These are phyloP conservation scores for Nymphaea colorata DNA, from an alignment of 164 flowering plant genomes.

Conservation along the genomic window DNA sequence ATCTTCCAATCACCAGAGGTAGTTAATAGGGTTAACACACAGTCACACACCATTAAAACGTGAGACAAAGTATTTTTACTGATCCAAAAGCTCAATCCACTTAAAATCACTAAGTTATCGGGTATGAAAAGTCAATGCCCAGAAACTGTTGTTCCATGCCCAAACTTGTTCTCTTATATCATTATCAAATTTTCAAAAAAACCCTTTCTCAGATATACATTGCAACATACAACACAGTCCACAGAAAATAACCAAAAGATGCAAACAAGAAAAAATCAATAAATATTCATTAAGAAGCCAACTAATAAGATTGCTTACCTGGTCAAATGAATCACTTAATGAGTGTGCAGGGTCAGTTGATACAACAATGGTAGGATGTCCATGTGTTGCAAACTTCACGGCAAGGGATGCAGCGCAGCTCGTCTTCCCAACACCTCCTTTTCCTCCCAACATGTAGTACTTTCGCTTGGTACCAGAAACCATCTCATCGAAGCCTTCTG, in stretches of 20 bases:
- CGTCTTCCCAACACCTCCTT: constrained; percentile 97
- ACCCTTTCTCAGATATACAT: not conserved
- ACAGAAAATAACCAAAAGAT: not conserved
- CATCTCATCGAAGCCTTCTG: constrained; percentile 76
- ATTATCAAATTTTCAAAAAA: too few species aligned
- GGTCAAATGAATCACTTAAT: constrained; percentile 94
- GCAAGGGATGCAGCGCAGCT: constrained; percentile 98
- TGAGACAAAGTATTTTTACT: too few species aligned
- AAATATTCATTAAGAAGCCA: too few species aligned
- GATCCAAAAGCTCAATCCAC: too few species aligned
- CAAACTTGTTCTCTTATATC: too few species aligned
- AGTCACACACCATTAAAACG: too few species aligned
- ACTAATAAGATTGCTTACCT: constrained; percentile 23
- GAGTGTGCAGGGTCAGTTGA: constrained; percentile 99
- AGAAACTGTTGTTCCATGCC: too few species aligned
- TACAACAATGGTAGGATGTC: constrained; percentile 85
- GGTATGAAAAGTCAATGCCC: too few species aligned
- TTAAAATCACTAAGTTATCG: too few species aligned
- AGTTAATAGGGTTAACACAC: too few species aligned
- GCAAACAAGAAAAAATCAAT: not conserved
- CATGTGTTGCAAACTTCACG: constrained; percentile 77
- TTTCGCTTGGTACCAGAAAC: constrained; percentile 51
- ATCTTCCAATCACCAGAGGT: too few species aligned
- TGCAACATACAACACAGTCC: not conserved
- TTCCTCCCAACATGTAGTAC: constrained; percentile 90